These are phyloP conservation scores for Lactifluus pinguis DNA, from an alignment of 768 basidiomycete genomes.

Conservation along the genomic window DNA sequence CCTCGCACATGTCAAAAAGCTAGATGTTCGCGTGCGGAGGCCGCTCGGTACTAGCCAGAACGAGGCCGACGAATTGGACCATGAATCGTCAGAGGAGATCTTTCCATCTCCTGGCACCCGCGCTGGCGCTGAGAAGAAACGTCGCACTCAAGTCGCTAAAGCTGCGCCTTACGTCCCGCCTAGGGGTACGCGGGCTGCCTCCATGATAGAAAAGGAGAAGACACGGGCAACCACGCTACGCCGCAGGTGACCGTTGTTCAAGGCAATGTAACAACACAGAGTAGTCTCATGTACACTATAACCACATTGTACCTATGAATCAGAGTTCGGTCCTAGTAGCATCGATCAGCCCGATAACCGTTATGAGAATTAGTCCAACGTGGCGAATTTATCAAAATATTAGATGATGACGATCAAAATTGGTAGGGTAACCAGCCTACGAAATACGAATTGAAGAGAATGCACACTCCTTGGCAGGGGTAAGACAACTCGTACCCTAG, in stretches of 20 bases:
- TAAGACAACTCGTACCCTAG: too few species aligned
- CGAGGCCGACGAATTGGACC: neutral
- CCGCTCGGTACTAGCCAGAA: neutral
- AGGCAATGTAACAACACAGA: too few species aligned
- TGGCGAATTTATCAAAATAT: too few species aligned
- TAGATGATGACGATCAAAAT: too few species aligned
- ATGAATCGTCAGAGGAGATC: neutral
- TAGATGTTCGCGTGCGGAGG: neutral
- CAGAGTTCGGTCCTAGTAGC: neutral
- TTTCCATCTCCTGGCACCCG: conserved; percentile 6
- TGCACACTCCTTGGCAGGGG: too few species aligned
- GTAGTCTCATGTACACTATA: too few species aligned
- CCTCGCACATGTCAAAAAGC: neutral
- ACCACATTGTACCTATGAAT: neutral
- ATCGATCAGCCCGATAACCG: neutral
- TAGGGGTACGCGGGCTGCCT: conserved; percentile 11
- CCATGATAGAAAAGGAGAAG: neutral
- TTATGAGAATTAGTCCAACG: too few species aligned
- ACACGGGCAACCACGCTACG: neutral
- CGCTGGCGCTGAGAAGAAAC: conserved; percentile 2
- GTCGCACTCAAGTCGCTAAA: neutral
- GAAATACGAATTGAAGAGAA: too few species aligned
- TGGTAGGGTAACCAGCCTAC: too few species aligned
- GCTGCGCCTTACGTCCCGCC: neutral
- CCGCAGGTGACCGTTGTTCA: neutral